These are phyloP conservation scores for Ceratocystis variospora DNA, from an alignment of 2,329 filamentous ascomycete species.

Conservation along the genomic window DNA sequence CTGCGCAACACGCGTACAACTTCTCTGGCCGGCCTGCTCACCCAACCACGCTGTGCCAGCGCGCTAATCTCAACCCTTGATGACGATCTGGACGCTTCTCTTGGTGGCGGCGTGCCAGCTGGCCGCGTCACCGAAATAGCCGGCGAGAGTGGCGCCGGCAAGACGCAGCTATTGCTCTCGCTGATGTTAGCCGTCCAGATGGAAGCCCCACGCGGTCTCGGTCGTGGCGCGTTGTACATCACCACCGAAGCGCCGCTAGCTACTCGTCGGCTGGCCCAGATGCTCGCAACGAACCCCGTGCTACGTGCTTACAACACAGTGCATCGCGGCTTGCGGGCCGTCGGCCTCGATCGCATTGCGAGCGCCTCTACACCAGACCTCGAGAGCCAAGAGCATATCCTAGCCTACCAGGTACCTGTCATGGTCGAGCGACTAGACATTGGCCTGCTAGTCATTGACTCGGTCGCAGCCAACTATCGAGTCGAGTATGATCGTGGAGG, in stretches of 20 bases:
- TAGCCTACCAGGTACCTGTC: slow-evolving; percentile 82
- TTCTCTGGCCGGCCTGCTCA: neutral
- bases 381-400: slow-evolving; percentile 88
- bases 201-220: slow-evolving; percentile 54
- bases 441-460: slow-evolving; percentile 77
- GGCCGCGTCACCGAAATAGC: slow-evolving; percentile 79
- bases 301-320: slow-evolving; percentile 35
- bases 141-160: slow-evolving; percentile 86
- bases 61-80: slow-evolving; percentile 64
- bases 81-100: slow-evolving; percentile 48
- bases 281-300: slow-evolving; percentile 37
- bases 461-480: slow-evolving; percentile 87
- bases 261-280: slow-evolving; percentile 66
- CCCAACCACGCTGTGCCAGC: neutral
- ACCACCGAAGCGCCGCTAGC: slow-evolving; percentile 81
- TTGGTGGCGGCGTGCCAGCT: slow-evolving; percentile 67
- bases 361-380: slow-evolving; percentile 77
- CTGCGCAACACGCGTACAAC: slow-evolving; percentile 26
- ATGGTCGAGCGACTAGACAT: slow-evolving; percentile 62
- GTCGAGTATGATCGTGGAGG: slow-evolving; percentile 54
- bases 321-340: slow-evolving; percentile 24
- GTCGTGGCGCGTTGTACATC: slow-evolving; percentile 73
- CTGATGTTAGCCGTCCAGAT: slow-evolving; percentile 78
- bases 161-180: slow-evolving; percentile 83
- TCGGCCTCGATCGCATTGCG: slow-evolving; percentile 63